phyloP scores from a whole-genome alignment of 805 yeast species.

The Yarrowia keelungensis region DNA sequence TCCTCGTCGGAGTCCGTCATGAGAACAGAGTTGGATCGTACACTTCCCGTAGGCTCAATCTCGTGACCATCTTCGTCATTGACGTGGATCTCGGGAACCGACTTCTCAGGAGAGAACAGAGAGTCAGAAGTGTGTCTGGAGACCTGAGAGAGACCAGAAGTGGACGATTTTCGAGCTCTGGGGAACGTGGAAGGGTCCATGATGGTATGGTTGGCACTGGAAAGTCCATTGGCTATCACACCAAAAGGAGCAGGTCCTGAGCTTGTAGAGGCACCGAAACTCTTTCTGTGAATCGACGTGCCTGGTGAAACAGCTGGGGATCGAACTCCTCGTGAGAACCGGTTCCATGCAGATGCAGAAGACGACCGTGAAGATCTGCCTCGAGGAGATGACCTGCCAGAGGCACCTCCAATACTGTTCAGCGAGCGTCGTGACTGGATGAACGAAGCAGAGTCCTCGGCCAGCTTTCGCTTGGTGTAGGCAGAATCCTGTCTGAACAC shows the following conservation, averaged over 20 bases:
- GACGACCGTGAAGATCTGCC: conserved; percentile 26
- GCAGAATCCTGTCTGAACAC: conserved; percentile 85
- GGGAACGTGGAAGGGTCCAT: conserved; percentile 33
- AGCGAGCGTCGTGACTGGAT: conserved; percentile 24
- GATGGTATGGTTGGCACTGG: conserved; percentile 22
- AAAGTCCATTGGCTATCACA: conserved; percentile 14
- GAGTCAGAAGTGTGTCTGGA: conserved; percentile 2
- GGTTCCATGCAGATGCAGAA: conserved; percentile 30
- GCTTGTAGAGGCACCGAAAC: conserved; percentile 10
- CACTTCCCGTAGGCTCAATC: background rate
- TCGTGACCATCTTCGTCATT: conserved; percentile 32
- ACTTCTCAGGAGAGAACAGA: background rate
- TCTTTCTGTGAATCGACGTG: conserved; percentile 21
- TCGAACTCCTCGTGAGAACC: conserved; percentile 20
- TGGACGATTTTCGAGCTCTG: conserved; percentile 12
- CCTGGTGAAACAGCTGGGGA: conserved; percentile 27
- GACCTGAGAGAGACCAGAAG: conserved; percentile 16
- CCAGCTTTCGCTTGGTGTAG: conserved; percentile 48
- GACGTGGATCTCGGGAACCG: conserved; percentile 21
- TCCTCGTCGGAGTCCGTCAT: conserved; percentile 25
- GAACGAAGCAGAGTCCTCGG: conserved; percentile 38
- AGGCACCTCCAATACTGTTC: conserved; percentile 27
- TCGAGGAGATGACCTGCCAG: conserved; percentile 35
- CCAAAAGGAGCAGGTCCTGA: conserved; percentile 9
- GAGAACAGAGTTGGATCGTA: conserved; percentile 4